Percentiles rank a stretch among this genome's conserved stretches.
Evolutionary conservation across 116 monocot genomes (phyloP).

Genomic region (Papilionanthe hybrid): DNA sequence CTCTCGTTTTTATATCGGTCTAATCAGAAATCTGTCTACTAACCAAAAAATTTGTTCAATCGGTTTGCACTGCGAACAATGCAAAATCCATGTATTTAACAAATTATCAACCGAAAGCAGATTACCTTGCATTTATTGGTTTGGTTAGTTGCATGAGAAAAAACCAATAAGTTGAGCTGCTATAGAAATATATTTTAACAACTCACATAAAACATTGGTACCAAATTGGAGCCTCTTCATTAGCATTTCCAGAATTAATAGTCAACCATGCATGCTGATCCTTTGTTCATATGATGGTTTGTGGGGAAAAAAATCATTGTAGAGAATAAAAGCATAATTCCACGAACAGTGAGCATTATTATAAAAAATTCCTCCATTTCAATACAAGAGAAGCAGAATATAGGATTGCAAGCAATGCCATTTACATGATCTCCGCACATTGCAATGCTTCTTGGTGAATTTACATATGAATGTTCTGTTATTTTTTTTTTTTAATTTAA

Average conservation of each 20-base stretch:
- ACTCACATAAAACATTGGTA: background rate
- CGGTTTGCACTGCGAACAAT: background rate
- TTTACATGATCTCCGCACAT: background rate
- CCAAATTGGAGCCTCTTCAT: background rate
- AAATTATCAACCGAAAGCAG: background rate
- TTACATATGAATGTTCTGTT: background rate
- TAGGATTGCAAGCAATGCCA: background rate
- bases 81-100: background rate
- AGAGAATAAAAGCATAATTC: background rate
- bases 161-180: background rate
- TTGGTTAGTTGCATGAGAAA: background rate
- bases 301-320: background rate
- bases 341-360: background rate
- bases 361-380: background rate
- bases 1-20: background rate
- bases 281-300: background rate
- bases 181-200: background rate
- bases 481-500: background rate
- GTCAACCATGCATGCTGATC: background rate
- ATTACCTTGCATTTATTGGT: background rate
- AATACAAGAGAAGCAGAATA: background rate
- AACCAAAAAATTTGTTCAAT: background rate
- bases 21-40: background rate
- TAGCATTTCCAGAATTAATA: background rate
- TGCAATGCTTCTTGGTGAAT: background rate